phyloP scores from a whole-genome alignment of 1,284 basidiomycete genomes.

The Xerocomus amazonicus region DNA sequence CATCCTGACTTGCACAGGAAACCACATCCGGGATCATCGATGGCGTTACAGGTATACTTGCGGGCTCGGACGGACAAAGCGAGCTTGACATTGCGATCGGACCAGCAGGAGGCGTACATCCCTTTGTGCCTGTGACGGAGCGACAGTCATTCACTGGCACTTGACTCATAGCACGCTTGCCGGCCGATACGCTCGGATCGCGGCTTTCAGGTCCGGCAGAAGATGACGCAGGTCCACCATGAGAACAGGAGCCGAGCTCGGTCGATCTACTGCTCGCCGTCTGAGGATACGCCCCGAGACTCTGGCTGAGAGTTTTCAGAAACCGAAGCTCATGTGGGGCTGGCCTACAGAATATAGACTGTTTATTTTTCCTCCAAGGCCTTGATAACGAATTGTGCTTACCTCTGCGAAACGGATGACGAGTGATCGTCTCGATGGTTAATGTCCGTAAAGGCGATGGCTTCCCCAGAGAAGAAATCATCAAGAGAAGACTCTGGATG shows the following conservation, averaged over 20 bases:
- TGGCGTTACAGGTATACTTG: neutral
- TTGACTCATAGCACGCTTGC: neutral
- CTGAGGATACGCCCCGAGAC: neutral
- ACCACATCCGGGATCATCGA: neutral
- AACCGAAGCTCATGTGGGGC: constrained; percentile 13
- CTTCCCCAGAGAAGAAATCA: constrained; percentile 14
- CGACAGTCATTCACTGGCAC: neutral
- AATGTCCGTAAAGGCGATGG: neutral
- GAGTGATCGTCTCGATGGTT: neutral
- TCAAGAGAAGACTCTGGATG: constrained; percentile 15
- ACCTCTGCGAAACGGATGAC: neutral
- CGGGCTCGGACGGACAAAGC: neutral
- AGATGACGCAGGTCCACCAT: neutral
- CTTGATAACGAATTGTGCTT: neutral
- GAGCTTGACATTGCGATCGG: neutral
- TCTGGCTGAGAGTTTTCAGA: constrained; percentile 4
- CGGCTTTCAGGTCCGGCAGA: no score
- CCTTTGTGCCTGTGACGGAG: neutral
- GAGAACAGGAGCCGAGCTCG: neutral
- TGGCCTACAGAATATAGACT: constrained; percentile 1
- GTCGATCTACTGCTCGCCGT: neutral
- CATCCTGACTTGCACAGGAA: neutral
- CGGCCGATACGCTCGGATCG: neutral
- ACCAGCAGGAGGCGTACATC: neutral
- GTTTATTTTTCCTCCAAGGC: neutral